Conservation (phyloP, 331 rosid species). For the Saraca asoca region DNA sequence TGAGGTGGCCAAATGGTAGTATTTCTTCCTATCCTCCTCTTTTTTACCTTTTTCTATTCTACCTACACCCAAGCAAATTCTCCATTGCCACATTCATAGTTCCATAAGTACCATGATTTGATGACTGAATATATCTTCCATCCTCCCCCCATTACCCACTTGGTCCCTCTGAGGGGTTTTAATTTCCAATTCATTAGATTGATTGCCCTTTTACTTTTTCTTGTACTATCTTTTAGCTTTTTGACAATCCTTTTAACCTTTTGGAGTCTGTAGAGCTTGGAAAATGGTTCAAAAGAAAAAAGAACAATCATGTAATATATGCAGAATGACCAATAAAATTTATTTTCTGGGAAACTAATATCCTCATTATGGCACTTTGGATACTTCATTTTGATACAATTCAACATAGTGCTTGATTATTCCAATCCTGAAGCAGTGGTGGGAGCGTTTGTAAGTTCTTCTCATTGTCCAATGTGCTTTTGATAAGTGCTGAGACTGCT, state of each 20-base stretch:
- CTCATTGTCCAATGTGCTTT: constrained; percentile 36
- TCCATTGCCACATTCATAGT: constrained; percentile 31
- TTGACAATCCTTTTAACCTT: constrained; percentile 55
- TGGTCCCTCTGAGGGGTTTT: constrained; percentile 41
- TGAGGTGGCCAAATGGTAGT: constrained; percentile 37
- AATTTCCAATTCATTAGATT: constrained; percentile 29
- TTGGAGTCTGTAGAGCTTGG: constrained; percentile 37
- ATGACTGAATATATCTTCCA: constrained; percentile 36
- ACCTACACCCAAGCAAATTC: constrained; percentile 38
- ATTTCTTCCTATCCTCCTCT: constrained; percentile 1
- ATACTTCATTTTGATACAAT: constrained; percentile 15
- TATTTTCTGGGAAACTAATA: too few relatives aligned
- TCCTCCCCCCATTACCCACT: constrained; percentile 30
- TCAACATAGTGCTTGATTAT: constrained; percentile 31
- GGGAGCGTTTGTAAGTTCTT: constrained; percentile 24
- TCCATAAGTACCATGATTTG: constrained; percentile 40
- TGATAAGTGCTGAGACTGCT: constrained; percentile 34
- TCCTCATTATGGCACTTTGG: too few relatives aligned
- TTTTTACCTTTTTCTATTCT: constrained; percentile 10
- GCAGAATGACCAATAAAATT: constrained; percentile 1
- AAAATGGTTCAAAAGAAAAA: constrained; percentile 34
- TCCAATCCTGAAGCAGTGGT: constrained; percentile 35
- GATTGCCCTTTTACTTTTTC: constrained; percentile 45
- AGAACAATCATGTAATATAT: constrained; percentile 42
- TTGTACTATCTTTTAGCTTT: constrained; percentile 44